Evolutionary conservation across 2,329 filamentous ascomycete genomes (phyloP).

Genomic region (Hymenoscyphus scutula): DNA sequence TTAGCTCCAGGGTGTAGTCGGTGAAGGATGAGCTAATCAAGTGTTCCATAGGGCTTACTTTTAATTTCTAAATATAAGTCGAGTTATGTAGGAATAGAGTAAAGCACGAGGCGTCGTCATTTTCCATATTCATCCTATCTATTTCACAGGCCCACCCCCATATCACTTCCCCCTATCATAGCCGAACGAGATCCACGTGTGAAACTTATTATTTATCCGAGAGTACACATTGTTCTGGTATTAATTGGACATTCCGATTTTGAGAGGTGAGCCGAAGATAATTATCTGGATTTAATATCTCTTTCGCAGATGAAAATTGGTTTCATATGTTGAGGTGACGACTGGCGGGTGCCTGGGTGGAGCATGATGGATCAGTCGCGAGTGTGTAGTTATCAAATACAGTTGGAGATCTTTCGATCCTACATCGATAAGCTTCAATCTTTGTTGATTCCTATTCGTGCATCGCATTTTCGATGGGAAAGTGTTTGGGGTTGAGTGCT

Average conservation of each 20-base stretch:
- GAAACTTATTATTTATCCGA: background rate
- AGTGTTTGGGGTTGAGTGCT: background rate
- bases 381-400: background rate
- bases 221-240: background rate
- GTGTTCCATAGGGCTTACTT: background rate
- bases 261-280: background rate
- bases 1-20: background rate
- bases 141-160: background rate
- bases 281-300: background rate
- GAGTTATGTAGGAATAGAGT: background rate
- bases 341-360: background rate
- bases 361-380: background rate
- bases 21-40: background rate
- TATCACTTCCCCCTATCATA: conserved; percentile 7
- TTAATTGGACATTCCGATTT: background rate
- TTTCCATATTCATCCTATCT: conserved; percentile 13
- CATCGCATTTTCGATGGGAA: background rate
- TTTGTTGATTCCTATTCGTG: background rate
- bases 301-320: background rate
- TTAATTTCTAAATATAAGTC: background rate
- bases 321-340: background rate
- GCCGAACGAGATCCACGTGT: background rate
- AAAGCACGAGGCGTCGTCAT: conserved; percentile 9
- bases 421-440: background rate
- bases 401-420: background rate